Base-by-base conservation (phyloP, 805 yeast species). In the Jamesozyma spencerorum region DNA sequence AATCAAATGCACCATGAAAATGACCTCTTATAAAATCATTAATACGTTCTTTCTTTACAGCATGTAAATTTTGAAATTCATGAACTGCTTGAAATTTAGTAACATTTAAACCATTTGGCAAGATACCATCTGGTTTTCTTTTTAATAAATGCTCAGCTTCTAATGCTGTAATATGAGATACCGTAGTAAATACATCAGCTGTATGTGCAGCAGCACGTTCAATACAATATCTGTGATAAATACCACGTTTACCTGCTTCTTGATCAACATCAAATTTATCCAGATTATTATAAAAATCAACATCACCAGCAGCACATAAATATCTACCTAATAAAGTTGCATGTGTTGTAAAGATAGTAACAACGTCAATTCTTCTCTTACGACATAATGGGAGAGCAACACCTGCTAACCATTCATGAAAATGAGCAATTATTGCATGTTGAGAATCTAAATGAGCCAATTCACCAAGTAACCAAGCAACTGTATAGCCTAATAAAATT, bases 371-470 rank as follows among this genome's bases (percentile, higher is more conserved):
- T 54, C 86, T 75, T 55, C 97, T 78, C 63, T 85, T 85, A 55
- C 95, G 72, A 62, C 96, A 87, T 42, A 90, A 69, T 0, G 98
- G 97, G 45, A 92, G 68, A 0, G 95, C 95, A 35, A 92, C 87
- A 52, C 97, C 97, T 1, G 98, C 97, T 43, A 90, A 73, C 98
- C 98, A 90, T 67, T 90, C 98, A 67, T 90, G 98, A 62, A 84
- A 88, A 59, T 90, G 98, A 42, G 92, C 80, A 46, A 90, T 80
- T 38, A 92, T 87, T 0, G 97, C 97, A 52, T 90, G 78, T 39
- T 81, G 81, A 18, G 78, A 74, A 61, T 92, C 95, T 54, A 79
- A 77, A 57, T 71, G 77, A n/a, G 85, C 85, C 58, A 85, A 73
- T 63, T 92, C 97, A 14, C 98, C 98, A 42, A 92, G 68, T 60